These are phyloP conservation scores for Hyaloscypha finlandica DNA, from an alignment of 495 filamentous ascomycete genomes.

Conservation along the genomic window DNA sequence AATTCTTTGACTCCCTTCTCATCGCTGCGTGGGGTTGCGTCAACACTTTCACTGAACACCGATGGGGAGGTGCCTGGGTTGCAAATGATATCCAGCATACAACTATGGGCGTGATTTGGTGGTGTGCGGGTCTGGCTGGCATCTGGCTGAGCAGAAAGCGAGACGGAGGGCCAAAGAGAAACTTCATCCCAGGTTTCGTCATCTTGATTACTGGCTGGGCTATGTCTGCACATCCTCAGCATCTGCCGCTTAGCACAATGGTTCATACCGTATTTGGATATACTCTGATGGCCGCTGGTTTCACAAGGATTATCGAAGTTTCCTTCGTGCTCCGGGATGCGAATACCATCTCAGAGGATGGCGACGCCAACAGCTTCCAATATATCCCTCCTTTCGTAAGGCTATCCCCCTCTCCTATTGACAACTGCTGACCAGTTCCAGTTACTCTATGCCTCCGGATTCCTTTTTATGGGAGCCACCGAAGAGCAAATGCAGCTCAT, in stretches of 20 bases:
- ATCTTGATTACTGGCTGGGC: conserved; percentile 93
- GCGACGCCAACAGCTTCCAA: conserved; percentile 83
- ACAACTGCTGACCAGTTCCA: conserved; percentile 36
- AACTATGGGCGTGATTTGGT: conserved; percentile 97
- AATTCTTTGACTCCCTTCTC: conserved; percentile 92
- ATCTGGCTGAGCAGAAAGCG: conserved; percentile 87
- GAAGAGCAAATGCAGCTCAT: conserved; percentile 92
- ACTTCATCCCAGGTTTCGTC: conserved; percentile 88
- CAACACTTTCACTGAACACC: conserved; percentile 97
- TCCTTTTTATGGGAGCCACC: conserved; percentile 96
- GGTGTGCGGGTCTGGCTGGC: conserved; percentile 87
- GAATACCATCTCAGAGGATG: conserved; percentile 55
- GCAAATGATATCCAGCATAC: conserved; percentile 96
- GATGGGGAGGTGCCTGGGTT: conserved; percentile 90
- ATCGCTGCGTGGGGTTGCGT: conserved; percentile 95
- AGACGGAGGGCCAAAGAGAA: conserved; percentile 84
- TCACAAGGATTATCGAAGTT: conserved; percentile 86
- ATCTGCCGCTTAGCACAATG: conserved; percentile 79
- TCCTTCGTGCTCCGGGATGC: conserved; percentile 81
- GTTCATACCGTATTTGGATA: conserved; percentile 94
- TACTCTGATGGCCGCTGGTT: conserved; percentile 87
- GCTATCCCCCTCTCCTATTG: conserved; percentile 25
- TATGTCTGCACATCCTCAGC: conserved; percentile 88
- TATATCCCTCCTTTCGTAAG: conserved; percentile 88
- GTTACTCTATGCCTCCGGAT: conserved; percentile 91